phyloP scores from a whole-genome alignment of 2,329 filamentous ascomycete genomes.

The Ophiostoma himal-ulmi region DNA sequence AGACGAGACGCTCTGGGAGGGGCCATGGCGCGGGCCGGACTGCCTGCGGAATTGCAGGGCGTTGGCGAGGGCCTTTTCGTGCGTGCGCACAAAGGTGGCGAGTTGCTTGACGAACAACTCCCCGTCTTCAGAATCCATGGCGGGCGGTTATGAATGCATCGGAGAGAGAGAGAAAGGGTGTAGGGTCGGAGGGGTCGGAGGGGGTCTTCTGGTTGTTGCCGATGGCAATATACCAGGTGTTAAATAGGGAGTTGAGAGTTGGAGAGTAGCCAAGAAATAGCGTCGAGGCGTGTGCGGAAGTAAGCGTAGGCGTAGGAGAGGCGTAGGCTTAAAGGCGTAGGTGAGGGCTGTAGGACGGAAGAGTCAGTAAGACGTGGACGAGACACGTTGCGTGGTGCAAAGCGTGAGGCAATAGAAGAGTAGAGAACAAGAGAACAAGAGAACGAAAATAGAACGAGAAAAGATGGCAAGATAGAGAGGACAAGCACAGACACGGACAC shows the following conservation, averaged over 20 bases:
- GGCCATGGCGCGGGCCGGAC: constrained; percentile 60
- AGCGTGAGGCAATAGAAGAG: constrained; percentile 10
- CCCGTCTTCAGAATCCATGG: constrained; percentile 85
- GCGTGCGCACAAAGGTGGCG: constrained; percentile 89
- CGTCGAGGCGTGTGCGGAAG: neutral
- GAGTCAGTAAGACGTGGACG: constrained; percentile 21
- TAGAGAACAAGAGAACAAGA: neutral
- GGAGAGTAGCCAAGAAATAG: neutral
- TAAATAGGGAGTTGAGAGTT: neutral
- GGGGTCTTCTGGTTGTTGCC: constrained; percentile 5
- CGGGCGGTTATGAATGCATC: constrained; percentile 48
- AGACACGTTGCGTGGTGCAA: constrained; percentile 5
- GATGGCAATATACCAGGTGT: neutral
- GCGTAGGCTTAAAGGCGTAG: neutral
- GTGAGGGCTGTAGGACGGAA: constrained; percentile 20
- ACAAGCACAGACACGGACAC: constrained; percentile 7
- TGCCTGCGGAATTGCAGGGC: constrained; percentile 80
- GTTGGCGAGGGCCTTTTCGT: constrained; percentile 96
- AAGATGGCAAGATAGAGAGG: neutral
- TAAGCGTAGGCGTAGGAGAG: neutral
- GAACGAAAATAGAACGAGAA: constrained; percentile 1
- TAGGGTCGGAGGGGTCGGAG: neutral
- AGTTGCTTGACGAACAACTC: constrained; percentile 92
- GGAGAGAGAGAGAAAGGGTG: constrained; percentile 26
- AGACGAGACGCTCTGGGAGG: constrained; percentile 59